phyloP scores from a whole-genome alignment of 352 stramenopile genomes.

The Pythium folliculosum region DNA sequence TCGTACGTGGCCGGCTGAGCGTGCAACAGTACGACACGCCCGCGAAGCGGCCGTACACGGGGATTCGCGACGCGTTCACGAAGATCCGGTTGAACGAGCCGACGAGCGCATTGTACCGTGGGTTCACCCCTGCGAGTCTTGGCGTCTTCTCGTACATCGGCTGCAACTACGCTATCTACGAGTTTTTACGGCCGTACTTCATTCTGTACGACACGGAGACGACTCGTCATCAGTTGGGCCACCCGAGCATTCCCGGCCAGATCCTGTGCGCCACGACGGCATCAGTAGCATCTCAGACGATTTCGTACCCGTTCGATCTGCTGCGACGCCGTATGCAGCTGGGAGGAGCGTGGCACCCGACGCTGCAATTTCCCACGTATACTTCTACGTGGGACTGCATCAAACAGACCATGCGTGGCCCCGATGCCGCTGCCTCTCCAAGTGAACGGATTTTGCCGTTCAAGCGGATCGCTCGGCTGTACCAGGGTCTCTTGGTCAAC shows the following conservation, averaged over 20 bases:
- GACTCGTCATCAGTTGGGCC: slow-evolving; percentile 52
- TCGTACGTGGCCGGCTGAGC: slow-evolving; percentile 71
- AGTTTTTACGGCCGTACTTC: slow-evolving; percentile 78
- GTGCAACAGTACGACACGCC: slow-evolving; percentile 65
- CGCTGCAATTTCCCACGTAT: slow-evolving; percentile 70
- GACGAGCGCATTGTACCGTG: slow-evolving; percentile 67
- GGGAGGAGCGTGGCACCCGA: slow-evolving; percentile 62
- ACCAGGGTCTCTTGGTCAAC: slow-evolving; percentile 53
- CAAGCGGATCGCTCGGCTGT: slow-evolving; percentile 39
- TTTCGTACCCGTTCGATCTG: slow-evolving; percentile 84
- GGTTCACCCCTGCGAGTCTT: slow-evolving; percentile 67
- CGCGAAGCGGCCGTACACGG: slow-evolving; percentile 37
- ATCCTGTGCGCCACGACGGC: slow-evolving; percentile 75
- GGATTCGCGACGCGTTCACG: slow-evolving; percentile 56
- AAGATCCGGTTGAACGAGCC: slow-evolving; percentile 53
- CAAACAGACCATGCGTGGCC: slow-evolving; percentile 44
- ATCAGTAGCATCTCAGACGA: slow-evolving; percentile 66
- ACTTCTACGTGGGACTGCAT: slow-evolving; percentile 75
- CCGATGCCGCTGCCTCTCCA: slow-evolving; percentile 1
- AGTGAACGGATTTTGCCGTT: slow-evolving; percentile 20
- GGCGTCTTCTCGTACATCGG: slow-evolving; percentile 85
- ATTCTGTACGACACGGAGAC: slow-evolving; percentile 69
- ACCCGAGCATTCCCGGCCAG: slow-evolving; percentile 73
- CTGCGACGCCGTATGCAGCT: slow-evolving; percentile 80
- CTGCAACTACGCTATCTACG: slow-evolving; percentile 84